Percentiles rank a stretch among this genome's conserved stretches.
phyloP scores from a whole-genome alignment of 208 protist species.

The Acanthamoeba rhysodes region DNA sequence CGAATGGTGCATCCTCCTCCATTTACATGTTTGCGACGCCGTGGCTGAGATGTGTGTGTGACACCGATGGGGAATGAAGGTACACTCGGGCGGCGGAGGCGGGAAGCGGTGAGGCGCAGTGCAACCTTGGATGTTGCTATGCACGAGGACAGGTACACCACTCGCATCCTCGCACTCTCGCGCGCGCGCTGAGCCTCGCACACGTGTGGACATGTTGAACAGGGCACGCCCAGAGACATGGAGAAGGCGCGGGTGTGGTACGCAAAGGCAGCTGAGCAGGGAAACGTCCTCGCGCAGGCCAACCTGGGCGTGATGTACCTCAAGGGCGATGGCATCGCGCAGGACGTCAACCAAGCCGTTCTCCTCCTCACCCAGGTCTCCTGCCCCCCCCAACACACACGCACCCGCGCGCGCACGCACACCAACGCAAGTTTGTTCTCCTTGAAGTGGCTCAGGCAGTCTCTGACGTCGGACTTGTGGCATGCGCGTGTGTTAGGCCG shows the following conservation, averaged over 20 bases:
- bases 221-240: slow-evolving; percentile 43
- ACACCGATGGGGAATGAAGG: background rate
- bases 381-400: no score
- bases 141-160: slow-evolving; percentile 25
- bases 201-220: background rate
- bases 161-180: background rate
- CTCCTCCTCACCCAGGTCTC: background rate
- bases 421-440: no score
- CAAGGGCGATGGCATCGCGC: slow-evolving; percentile 6
- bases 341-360: background rate
- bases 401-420: no score
- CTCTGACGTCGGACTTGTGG: background rate
- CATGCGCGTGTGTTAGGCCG: background rate
- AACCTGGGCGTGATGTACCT: slow-evolving; percentile 56
- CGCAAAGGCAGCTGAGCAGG: background rate
- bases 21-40: background rate
- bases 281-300: slow-evolving; percentile 28
- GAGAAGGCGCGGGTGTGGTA: slow-evolving; percentile 48
- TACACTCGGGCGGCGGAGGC: slow-evolving; percentile 19
- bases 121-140: slow-evolving; percentile 46
- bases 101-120: slow-evolving; percentile 35
- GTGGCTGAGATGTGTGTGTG: background rate
- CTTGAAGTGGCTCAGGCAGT: no score
- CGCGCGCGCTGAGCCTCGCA: background rate
- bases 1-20: background rate